These are phyloP conservation scores for Hypoxylon lienhwacheense DNA, from an alignment of 495 filamentous ascomycete genomes.

Conservation along the genomic window DNA sequence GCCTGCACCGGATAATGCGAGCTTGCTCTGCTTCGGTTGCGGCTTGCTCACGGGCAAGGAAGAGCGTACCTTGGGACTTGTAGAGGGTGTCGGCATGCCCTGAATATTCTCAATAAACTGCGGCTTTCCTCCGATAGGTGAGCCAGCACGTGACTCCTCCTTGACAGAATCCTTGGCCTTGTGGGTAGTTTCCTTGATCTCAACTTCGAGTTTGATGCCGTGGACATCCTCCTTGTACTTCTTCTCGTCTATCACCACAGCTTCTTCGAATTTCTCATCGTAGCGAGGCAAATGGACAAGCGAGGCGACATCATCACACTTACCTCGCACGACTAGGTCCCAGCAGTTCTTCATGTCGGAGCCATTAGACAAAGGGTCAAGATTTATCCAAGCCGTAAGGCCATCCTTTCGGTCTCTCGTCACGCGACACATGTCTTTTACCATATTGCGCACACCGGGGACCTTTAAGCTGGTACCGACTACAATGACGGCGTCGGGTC, in stretches of 20 bases:
- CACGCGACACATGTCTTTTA: conserved; percentile 83
- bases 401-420: conserved; percentile 80
- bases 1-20: conserved; percentile 33
- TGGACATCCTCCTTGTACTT: conserved; percentile 40
- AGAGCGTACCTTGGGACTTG: conserved; percentile 57
- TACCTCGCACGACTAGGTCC: conserved; percentile 84
- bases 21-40: conserved; percentile 44
- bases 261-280: conserved; percentile 63
- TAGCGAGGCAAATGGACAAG: conserved; percentile 72
- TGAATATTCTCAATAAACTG: conserved; percentile 36
- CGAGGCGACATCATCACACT: conserved; percentile 84
- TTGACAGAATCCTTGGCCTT: conserved; percentile 30
- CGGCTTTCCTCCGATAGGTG: conserved; percentile 40
- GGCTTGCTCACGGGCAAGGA: conserved; percentile 45
- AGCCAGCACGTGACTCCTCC: conserved; percentile 25
- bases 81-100: conserved; percentile 67
- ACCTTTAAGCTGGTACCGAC: conserved; percentile 96
- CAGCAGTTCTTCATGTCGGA: conserved; percentile 89
- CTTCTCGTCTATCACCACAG: conserved; percentile 46
- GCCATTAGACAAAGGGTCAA: conserved; percentile 75
- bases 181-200: conserved; percentile 26
- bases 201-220: conserved; percentile 45
- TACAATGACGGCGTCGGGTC: conserved; percentile 90
- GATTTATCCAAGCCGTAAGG: conserved; percentile 93
- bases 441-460: conserved; percentile 84